phyloP scores from a whole-genome alignment of 345 rosid species.

The Melaleuca quinquenervia region DNA sequence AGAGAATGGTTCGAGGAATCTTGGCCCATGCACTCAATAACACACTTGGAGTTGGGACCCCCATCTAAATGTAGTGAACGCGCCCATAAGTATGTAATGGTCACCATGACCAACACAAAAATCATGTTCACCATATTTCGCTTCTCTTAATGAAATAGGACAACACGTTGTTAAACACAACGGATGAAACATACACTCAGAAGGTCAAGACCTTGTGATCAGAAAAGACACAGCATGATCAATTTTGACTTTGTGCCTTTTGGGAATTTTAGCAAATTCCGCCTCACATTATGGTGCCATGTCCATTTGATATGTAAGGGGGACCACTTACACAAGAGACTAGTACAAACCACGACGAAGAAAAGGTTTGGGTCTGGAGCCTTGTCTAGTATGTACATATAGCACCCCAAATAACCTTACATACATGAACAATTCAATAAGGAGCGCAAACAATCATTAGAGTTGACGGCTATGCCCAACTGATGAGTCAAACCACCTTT shows the following conservation, averaged over 20 bases:
- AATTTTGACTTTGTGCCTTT: background rate
- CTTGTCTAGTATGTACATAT: background rate
- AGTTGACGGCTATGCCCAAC: background rate
- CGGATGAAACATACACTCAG: background rate
- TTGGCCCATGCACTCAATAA: background rate
- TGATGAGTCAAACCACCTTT: background rate
- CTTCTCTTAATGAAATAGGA: background rate
- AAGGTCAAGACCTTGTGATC: background rate
- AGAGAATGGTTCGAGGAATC: background rate
- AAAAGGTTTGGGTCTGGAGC: background rate
- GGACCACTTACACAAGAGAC: background rate
- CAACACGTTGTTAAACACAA: accelerated
- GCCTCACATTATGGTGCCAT: background rate
- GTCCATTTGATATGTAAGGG: background rate
- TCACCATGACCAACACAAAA: background rate
- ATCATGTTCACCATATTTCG: background rate
- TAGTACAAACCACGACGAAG: background rate
- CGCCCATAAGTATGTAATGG: background rate
- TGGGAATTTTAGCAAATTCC: background rate
- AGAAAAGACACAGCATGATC: background rate
- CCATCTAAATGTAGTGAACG: background rate
- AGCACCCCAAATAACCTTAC: background rate
- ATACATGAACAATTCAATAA: background rate
- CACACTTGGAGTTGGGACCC: background rate
- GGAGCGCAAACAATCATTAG: background rate